Evolutionary conservation across 768 basidiomycete species (phyloP).

Genomic region (Tephrocybe sp.): DNA sequence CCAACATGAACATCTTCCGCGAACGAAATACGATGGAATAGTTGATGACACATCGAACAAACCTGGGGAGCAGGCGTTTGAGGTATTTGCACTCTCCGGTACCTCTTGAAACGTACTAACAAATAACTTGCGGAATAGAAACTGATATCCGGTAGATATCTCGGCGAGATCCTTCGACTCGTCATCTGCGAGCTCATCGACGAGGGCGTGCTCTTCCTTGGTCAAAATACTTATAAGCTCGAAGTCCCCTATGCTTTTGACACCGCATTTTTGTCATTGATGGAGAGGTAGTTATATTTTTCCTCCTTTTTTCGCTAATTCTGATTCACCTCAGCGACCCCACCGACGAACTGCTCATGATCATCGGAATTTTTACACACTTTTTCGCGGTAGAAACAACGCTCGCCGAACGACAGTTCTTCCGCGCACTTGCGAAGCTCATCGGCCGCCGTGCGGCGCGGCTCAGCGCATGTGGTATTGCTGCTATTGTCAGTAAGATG

Average conservation of each 20-base stretch:
- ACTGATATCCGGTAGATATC: slow-evolving; percentile 93
- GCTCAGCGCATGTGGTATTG: slow-evolving; percentile 93
- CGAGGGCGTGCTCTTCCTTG: slow-evolving; percentile 94
- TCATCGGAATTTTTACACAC: slow-evolving; percentile 95
- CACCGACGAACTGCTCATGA: slow-evolving; percentile 94
- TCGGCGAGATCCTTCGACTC: slow-evolving; percentile 95
- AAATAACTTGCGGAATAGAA: slow-evolving; percentile 49
- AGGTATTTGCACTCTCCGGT: slow-evolving; percentile 42
- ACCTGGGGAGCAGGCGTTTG: slow-evolving; percentile 91
- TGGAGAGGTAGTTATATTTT: slow-evolving; percentile 72
- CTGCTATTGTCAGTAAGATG: slow-evolving; percentile 94
- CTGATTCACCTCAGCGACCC: slow-evolving; percentile 59
- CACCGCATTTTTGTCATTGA: slow-evolving; percentile 94
- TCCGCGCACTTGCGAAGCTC: slow-evolving; percentile 88
- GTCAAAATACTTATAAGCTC: slow-evolving; percentile 98
- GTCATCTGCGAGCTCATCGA: slow-evolving; percentile 95
- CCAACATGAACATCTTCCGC: slow-evolving; percentile 88
- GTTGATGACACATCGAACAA: slow-evolving; percentile 97
- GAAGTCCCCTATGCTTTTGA: slow-evolving; percentile 92
- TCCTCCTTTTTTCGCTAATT: background rate
- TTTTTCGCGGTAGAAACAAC: slow-evolving; percentile 98
- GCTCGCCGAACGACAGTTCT: slow-evolving; percentile 94
- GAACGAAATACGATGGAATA: slow-evolving; percentile 90
- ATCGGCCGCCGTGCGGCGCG: slow-evolving; percentile 89
- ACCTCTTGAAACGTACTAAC: background rate